Evolutionary conservation across 225 moss, liverwort and hornwort species (phyloP).

Genomic region (Bryoerythrophyllum caledonicum): DNA sequence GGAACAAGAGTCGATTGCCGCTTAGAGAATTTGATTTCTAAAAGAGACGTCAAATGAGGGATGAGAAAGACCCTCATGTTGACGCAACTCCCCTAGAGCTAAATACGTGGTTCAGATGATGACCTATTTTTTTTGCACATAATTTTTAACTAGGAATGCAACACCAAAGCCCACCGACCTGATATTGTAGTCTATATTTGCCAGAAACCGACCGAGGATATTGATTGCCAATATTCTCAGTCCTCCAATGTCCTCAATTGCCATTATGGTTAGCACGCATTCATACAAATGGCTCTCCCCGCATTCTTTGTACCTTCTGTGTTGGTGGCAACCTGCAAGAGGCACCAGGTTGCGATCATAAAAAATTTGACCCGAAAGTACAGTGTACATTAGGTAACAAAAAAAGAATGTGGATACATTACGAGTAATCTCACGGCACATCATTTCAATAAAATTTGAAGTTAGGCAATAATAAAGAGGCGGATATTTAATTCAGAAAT

Average conservation of each 20-base stretch:
- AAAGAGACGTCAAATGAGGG: background rate
- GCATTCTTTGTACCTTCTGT: conserved; percentile 93
- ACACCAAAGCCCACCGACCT: conserved; percentile 54
- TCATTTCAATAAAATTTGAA: too few species aligned
- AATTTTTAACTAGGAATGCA: conserved; percentile 15
- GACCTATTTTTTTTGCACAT: background rate
- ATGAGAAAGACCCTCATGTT: conserved; percentile 3
- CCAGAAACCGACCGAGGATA: conserved; percentile 90
- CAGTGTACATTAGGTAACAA: too few species aligned
- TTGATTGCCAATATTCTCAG: conserved; percentile 82
- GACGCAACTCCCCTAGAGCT: too few species aligned
- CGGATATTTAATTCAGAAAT: too few species aligned
- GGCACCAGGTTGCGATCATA: too few species aligned
- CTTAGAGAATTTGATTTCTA: background rate
- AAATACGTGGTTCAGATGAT: too few species aligned
- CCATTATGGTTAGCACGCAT: conserved; percentile 94
- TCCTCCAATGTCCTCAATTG: conserved; percentile 92
- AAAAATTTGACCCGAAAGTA: too few species aligned
- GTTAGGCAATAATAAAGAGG: too few species aligned
- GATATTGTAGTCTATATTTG: conserved; percentile 86
- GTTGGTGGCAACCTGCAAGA: conserved; percentile 88
- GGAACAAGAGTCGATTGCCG: conserved; percentile 10
- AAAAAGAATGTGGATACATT: too few species aligned
- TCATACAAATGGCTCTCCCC: conserved; percentile 97
- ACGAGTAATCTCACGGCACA: too few species aligned